phyloP scores from a whole-genome alignment of 306 rosid species.

The Mimosa bimucronata region DNA sequence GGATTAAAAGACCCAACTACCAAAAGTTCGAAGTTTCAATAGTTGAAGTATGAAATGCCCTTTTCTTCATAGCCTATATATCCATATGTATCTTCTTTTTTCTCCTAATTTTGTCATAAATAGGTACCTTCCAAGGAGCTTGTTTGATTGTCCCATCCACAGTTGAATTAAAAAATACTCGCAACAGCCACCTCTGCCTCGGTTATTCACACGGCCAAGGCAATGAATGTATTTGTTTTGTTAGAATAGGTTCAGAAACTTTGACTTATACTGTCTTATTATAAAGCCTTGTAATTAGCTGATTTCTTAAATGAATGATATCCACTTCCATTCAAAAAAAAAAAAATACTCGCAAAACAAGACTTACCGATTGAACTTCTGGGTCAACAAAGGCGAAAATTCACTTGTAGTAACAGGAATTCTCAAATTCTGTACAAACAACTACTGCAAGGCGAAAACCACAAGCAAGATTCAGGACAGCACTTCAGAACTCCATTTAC shows the following conservation, averaged over 20 bases:
- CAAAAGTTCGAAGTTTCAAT: background rate
- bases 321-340: too few relatives aligned
- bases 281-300: too few relatives aligned
- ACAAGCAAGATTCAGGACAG: slow-evolving; percentile 19
- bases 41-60: background rate
- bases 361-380: too few relatives aligned
- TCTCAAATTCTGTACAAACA: background rate
- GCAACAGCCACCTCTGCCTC: too few relatives aligned
- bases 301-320: too few relatives aligned
- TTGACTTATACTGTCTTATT: too few relatives aligned
- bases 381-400: background rate
- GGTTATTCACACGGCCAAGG: too few relatives aligned
- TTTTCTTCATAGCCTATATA: background rate
- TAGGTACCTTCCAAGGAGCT: background rate
- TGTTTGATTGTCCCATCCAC: background rate
- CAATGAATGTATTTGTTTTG: too few relatives aligned
- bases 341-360: background rate
- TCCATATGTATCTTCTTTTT: background rate
- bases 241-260: too few relatives aligned
- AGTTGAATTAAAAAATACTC: background rate
- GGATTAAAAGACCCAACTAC: background rate
- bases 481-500: slow-evolving; percentile 41
- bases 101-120: background rate
- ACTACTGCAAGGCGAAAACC: background rate
- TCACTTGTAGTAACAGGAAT: background rate